A percentile compares a stretch with the other conserved stretches of the same genome.
phyloP scores from a whole-genome alignment of 163 green algal genomes.

The Trebouxia gelatinosa region DNA sequence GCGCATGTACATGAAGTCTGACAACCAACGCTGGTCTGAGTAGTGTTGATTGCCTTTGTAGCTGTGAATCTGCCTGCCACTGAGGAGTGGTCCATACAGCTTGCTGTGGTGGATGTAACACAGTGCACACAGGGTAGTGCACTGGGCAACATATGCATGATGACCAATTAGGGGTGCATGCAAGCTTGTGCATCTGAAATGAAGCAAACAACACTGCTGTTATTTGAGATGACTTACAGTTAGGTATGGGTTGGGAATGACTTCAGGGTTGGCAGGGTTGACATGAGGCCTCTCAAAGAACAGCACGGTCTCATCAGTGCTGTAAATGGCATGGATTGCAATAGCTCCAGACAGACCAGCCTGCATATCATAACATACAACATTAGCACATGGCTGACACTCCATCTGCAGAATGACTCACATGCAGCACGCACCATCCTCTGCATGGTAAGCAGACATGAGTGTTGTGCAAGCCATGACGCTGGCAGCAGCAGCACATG shows the following conservation, averaged over 20 bases:
- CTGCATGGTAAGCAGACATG: background rate
- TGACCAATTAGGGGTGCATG: too few relatives aligned
- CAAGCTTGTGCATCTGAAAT: too few relatives aligned
- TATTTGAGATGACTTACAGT: background rate
- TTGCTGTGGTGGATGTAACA: too few relatives aligned
- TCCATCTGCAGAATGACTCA: background rate
- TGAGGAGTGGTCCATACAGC: too few relatives aligned
- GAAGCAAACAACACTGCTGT: too few relatives aligned
- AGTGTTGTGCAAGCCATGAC: background rate
- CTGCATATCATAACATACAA: background rate
- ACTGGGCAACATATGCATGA: too few relatives aligned
- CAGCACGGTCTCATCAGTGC: background rate
- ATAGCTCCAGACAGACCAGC: conserved; percentile 11
- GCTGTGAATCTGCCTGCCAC: too few relatives aligned
- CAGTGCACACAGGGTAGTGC: too few relatives aligned
- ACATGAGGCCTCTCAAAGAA: conserved; percentile 19
- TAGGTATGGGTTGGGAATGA: conserved; percentile 9
- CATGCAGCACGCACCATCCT: background rate
- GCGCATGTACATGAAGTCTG: too few relatives aligned
- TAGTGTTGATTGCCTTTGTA: too few relatives aligned
- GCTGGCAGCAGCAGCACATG: background rate
- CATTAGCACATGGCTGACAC: background rate
- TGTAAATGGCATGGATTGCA: conserved; percentile 18
- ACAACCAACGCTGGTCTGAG: too few relatives aligned
- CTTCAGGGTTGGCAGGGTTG: background rate